A percentile compares a stretch with the other conserved stretches of the same genome.
Conservation (phyloP, 2,329 filamentous ascomycete genomes). For the Boeremia exigua region DNA sequence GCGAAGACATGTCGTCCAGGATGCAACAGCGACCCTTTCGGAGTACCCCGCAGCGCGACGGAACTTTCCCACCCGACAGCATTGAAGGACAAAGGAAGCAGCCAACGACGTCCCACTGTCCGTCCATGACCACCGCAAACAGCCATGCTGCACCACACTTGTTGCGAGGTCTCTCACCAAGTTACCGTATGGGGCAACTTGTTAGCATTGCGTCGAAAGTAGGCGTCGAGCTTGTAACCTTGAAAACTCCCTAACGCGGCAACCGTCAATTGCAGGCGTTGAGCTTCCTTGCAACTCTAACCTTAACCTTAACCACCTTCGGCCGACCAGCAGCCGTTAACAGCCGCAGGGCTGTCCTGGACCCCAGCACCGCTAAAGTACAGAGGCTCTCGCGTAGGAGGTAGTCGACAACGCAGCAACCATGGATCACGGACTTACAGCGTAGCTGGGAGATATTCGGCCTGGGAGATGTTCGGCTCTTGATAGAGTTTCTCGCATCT, state of each 20-base stretch:
- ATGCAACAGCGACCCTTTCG: neutral
- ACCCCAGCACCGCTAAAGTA: no score
- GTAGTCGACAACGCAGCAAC: no score
- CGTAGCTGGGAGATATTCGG: no score
- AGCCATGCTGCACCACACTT: neutral
- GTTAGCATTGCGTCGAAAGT: constrained; percentile 1
- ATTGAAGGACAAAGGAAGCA: constrained; percentile 8
- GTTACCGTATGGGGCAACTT: constrained; percentile 6
- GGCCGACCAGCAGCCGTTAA: neutral
- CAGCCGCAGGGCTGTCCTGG: no score
- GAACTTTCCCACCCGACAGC: neutral
- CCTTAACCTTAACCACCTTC: neutral
- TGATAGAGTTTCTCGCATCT: no score
- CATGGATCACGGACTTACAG: no score
- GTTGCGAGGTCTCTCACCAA: neutral
- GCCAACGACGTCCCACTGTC: neutral
- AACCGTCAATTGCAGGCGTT: constrained; percentile 8
- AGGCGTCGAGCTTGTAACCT: constrained; percentile 14
- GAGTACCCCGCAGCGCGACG: neutral
- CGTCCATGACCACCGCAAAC: constrained; percentile 8
- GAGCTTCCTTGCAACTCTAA: constrained; percentile 10
- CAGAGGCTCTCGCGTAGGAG: neutral
- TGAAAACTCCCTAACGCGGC: constrained; percentile 6
- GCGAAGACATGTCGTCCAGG: neutral
- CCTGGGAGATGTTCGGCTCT: no score